These are phyloP conservation scores for Didymella exigua DNA, from an alignment of 2,329 filamentous ascomycete genomes.

Conservation along the genomic window DNA sequence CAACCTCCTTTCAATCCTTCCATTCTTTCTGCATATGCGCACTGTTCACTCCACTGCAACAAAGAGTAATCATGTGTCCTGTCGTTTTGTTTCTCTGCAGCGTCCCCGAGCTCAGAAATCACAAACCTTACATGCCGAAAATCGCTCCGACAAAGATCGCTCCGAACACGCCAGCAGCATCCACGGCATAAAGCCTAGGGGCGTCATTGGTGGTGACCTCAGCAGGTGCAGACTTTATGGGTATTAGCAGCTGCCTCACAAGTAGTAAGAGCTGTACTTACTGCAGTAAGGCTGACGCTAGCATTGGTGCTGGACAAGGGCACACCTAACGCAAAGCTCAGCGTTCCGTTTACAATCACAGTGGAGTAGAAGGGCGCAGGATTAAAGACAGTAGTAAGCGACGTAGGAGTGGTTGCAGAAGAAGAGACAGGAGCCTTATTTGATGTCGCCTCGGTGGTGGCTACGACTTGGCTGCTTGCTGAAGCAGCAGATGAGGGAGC, in stretches of 20 bases:
- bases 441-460: neutral
- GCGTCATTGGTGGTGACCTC: conserved; percentile 26
- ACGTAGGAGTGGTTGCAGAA: neutral
- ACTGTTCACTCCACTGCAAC: too few relatives aligned
- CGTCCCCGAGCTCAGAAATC: too few relatives aligned
- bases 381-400: neutral
- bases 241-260: neutral
- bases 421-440: conserved; percentile 11
- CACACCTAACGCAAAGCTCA: conserved; percentile 12
- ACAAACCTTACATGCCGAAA: conserved; percentile 23
- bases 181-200: conserved; percentile 4
- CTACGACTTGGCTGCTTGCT: neutral
- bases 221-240: conserved; percentile 21
- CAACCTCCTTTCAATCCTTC: too few relatives aligned
- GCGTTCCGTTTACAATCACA: neutral
- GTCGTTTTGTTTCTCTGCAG: too few relatives aligned
- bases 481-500: conserved; percentile 6
- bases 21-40: too few relatives aligned
- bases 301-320: conserved; percentile 18
- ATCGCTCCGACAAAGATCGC: conserved; percentile 24
- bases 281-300: conserved; percentile 22
- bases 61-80: too few relatives aligned
- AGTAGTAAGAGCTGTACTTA: conserved; percentile 5
- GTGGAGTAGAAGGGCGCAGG: conserved; percentile 1
- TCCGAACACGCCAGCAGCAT: conserved; percentile 21